Conservation (phyloP, 2,329 filamentous ascomycete species). For the Microdochium trichocladiopsis region DNA sequence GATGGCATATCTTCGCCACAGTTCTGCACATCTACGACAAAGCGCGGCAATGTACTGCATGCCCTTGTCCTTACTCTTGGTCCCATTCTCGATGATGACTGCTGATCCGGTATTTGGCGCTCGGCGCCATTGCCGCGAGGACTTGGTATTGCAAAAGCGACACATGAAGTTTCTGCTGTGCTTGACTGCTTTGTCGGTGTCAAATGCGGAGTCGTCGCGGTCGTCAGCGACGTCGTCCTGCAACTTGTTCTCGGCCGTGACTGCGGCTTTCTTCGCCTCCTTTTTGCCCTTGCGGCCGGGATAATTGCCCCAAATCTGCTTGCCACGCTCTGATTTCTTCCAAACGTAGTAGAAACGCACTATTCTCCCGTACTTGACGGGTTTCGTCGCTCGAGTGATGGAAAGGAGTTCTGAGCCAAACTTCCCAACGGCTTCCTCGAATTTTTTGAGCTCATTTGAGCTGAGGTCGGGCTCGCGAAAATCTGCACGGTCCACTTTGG, state of each 20-base stretch:
- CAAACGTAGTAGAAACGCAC: slow-evolving; percentile 95
- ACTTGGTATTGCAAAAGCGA: slow-evolving; percentile 81
- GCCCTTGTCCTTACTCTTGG: slow-evolving; percentile 72
- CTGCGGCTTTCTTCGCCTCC: slow-evolving; percentile 68
- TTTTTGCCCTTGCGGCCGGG: slow-evolving; percentile 86
- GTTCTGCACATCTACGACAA: slow-evolving; percentile 81
- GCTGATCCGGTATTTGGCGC: slow-evolving; percentile 74
- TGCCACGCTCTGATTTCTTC: slow-evolving; percentile 88
- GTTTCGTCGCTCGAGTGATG: slow-evolving; percentile 81
- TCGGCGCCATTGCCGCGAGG: slow-evolving; percentile 84
- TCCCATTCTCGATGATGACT: slow-evolving; percentile 56
- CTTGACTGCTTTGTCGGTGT: slow-evolving; percentile 72
- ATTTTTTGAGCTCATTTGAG: slow-evolving; percentile 75
- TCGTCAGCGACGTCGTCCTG: slow-evolving; percentile 91
- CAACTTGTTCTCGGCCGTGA: slow-evolving; percentile 60
- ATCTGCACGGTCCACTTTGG: slow-evolving; percentile 58
- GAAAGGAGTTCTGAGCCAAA: slow-evolving; percentile 84
- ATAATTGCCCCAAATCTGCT: slow-evolving; percentile 84
- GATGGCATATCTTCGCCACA: slow-evolving; percentile 94
- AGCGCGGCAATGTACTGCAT: slow-evolving; percentile 71
- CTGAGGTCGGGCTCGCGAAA: slow-evolving; percentile 82
- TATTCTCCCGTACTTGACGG: slow-evolving; percentile 69
- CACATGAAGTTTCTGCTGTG: slow-evolving; percentile 84
- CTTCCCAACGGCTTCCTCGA: slow-evolving; percentile 85
- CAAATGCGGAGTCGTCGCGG: slow-evolving; percentile 91